Percentiles rank a stretch among this genome's conserved stretches.
phyloP scores from a whole-genome alignment of 495 filamentous ascomycete species.

The Podospora pseudocomata region DNA sequence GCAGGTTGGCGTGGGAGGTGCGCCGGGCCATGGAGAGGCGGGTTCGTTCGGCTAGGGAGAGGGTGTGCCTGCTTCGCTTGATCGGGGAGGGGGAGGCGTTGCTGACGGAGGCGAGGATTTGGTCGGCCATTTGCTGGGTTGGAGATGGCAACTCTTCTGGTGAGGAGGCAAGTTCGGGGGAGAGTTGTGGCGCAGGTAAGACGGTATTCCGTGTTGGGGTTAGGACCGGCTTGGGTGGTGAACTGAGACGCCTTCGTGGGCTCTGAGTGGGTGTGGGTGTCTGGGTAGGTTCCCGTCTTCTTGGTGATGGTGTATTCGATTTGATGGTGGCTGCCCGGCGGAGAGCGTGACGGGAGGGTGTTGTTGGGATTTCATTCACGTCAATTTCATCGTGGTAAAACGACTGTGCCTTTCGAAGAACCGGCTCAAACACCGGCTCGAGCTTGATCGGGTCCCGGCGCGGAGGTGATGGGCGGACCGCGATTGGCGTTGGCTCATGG shows the following conservation, averaged over 20 bases:
- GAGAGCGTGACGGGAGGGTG: conserved; percentile 13
- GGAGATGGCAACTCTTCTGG: conserved; percentile 33
- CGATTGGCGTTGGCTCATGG: conserved; percentile 36
- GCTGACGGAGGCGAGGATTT: conserved; percentile 56
- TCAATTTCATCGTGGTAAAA: conserved; percentile 13
- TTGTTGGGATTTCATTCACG: conserved; percentile 6
- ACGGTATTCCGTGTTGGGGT: not conserved
- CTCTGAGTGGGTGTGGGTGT: conserved; percentile 15
- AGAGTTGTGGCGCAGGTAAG: conserved; percentile 1
- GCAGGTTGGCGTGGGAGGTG: conserved; percentile 31
- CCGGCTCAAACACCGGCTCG: conserved; percentile 21
- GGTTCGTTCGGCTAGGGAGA: conserved; percentile 53
- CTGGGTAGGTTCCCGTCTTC: not conserved
- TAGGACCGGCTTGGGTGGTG: conserved; percentile 10
- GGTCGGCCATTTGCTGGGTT: conserved; percentile 49
- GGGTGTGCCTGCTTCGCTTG: conserved; percentile 51
- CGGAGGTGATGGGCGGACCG: conserved; percentile 14
- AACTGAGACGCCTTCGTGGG: conserved; percentile 16
- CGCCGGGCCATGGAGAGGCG: conserved; percentile 48
- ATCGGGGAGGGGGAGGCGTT: conserved; percentile 48
- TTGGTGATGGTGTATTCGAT: conserved; percentile 2
- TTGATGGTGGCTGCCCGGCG: conserved; percentile 25
- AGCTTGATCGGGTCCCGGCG: conserved; percentile 19
- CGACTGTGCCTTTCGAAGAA: conserved; percentile 20
- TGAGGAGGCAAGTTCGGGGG: conserved; percentile 15